Evolutionary conservation across 2,329 filamentous ascomycete genomes (phyloP).

Genomic region (Epichloe sibirici): DNA sequence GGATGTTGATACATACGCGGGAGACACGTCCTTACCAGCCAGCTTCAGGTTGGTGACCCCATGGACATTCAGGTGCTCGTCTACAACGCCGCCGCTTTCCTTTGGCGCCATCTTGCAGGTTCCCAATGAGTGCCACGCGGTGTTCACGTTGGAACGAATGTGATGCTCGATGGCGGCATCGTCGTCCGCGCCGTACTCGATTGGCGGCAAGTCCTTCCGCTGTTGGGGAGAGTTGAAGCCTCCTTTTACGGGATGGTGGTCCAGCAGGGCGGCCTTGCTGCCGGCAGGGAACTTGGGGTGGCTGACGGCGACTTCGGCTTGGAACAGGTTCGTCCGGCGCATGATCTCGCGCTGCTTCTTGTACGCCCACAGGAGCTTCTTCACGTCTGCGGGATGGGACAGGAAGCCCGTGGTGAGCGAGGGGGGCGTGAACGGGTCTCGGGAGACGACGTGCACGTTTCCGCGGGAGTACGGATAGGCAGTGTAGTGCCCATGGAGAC

Average conservation of each 20-base stretch:
- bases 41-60: conserved; percentile 31
- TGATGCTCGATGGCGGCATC: conserved; percentile 33
- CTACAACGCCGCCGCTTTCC: conserved; percentile 32
- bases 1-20: too few species aligned
- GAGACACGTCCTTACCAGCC: conserved; percentile 26
- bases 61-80: conserved; percentile 29
- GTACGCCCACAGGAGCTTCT: conserved; percentile 49
- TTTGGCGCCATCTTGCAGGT: conserved; percentile 38
- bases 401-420: conserved; percentile 44
- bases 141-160: conserved; percentile 24
- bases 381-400: conserved; percentile 37
- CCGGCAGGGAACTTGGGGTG: conserved; percentile 31
- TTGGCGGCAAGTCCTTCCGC: conserved; percentile 10
- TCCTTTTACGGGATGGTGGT: conserved; percentile 11
- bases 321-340: conserved; percentile 40
- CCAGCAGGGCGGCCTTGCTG: conserved; percentile 25
- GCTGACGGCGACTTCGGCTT: conserved; percentile 27
- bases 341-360: conserved; percentile 50
- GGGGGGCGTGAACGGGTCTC: conserved; percentile 26
- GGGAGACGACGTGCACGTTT: conserved; percentile 43
- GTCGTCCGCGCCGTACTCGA: conserved; percentile 36
- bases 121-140: conserved; percentile 36
- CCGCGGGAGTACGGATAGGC: conserved; percentile 50
- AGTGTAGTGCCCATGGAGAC: conserved; percentile 38
- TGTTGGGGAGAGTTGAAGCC: conserved; percentile 16